Base-by-base conservation (phyloP, 352 stramenopile genomes). In the Plasmopara halstedii region DNA sequence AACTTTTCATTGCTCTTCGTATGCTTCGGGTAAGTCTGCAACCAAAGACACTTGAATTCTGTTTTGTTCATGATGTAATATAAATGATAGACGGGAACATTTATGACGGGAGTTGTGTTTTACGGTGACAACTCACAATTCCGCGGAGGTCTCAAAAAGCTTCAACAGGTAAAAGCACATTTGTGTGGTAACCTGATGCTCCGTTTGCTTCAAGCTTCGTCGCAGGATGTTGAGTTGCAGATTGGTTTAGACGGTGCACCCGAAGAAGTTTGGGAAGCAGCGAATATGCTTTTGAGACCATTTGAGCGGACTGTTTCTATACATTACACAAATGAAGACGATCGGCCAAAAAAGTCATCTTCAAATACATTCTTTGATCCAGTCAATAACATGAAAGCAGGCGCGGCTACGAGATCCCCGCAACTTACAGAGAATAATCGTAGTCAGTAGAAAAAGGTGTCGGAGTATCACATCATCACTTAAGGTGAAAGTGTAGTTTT, bases 211-310 rank as follows among this genome's bases (percentile, higher is more conserved):
- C 58, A 59, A 17, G 64, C 77, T 22, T 49, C 55, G 6, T 48
- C 49, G 0, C 22, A 45, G 31, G 52, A 60, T 20, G 50, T 75
- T 9, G 42, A 67, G 9, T 18, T 82, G 21, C 70, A 79, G 49
- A 32, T 82, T 0, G 67, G 67, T n/a, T 58, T 51, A 1, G 64
- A 79, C 27, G 62, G 62, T 2, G 47, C 56, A 14, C 53, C 62
- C 0, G 20, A 22, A 50, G 25, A 29, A 29, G 25, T 73, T 2
- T 49, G 64, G 45, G 19, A 53, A 32, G 56, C 63, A 3, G 52
- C 69, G 27, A 36, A 59, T 17, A 14, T 37, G 7, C 19, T 67
- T 7, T 19, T 42, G 2, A 50, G 17, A 39, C 42, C 48, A 27
- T 35, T 63, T 29, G 25, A 2, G 3, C 11, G 25, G 25, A 10